Evolutionary conservation across 2,329 filamentous ascomycete genomes (phyloP).

Genomic region (Dactylonectria estremocensis): DNA sequence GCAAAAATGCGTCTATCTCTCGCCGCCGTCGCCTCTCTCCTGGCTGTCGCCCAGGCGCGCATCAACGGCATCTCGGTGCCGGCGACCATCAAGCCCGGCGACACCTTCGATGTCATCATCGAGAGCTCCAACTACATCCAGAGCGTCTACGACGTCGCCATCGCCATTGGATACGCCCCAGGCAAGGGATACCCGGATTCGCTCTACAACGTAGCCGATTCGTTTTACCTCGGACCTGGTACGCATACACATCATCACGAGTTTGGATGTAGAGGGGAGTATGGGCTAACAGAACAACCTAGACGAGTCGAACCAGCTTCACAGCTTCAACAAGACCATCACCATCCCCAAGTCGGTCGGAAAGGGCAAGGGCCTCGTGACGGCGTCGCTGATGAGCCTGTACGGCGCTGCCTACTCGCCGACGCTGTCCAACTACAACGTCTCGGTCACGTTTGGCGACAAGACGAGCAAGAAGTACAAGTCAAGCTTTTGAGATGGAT

Average conservation of each 20-base stretch:
- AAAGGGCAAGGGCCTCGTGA: slow-evolving; percentile 46
- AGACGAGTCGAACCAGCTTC: slow-evolving; percentile 44
- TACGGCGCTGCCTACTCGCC: slow-evolving; percentile 46
- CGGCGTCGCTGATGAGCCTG: slow-evolving; percentile 49
- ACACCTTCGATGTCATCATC: slow-evolving; percentile 57
- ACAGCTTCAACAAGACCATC: slow-evolving; percentile 48
- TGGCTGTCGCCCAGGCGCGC: slow-evolving; percentile 54
- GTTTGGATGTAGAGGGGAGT: no score
- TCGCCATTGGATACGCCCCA: slow-evolving; percentile 58
- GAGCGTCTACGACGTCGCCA: slow-evolving; percentile 59
- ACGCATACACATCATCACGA: background rate
- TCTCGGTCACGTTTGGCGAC: slow-evolving; percentile 42
- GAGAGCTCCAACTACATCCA: slow-evolving; percentile 62
- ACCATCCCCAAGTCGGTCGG: slow-evolving; percentile 40
- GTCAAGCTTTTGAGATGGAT: background rate
- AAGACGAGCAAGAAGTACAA: slow-evolving; percentile 45
- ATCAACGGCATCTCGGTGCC: slow-evolving; percentile 61
- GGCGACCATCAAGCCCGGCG: slow-evolving; percentile 55
- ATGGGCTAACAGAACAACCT: slow-evolving; percentile 6
- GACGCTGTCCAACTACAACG: slow-evolving; percentile 45
- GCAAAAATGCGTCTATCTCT: slow-evolving; percentile 48
- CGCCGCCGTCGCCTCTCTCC: slow-evolving; percentile 45
- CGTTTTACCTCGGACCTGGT: slow-evolving; percentile 57
- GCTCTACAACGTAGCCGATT: slow-evolving; percentile 49
- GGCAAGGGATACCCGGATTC: slow-evolving; percentile 44